Evolutionary conservation across 2,329 filamentous ascomycete species (phyloP), one percentile per base, ranked within the genome.

Genomic region (Stachybotrys elegans): DNA sequence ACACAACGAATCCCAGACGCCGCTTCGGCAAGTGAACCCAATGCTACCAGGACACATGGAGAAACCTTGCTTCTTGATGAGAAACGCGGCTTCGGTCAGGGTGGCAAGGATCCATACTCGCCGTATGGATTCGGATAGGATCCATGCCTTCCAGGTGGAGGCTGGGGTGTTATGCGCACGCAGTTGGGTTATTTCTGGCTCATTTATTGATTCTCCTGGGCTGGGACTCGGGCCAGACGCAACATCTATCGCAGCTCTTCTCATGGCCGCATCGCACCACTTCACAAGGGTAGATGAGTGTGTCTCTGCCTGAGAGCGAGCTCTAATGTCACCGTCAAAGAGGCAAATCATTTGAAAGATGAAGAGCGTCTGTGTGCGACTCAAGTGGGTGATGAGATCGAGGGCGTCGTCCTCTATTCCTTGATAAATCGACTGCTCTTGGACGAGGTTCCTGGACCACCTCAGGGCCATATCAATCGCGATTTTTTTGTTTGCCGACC

Each of bases 81-180:
- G 13, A 36, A 39, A 48, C n/a, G 42, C 46, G n/a, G 46, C 42
- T 16, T 42, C 22, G 38, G 47, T 49, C 12, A 53, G 43, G 39
- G 27, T 37, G 13, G 48, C 45, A 11, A 51, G 39, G 27, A 56
- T 43, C 49, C 48, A 55, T 7, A 52, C 54, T 23, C 55, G 49
- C 19, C 55, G 51, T 25, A 56, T 47, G 23, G 48, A 53, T 52
- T 56, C 53, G 17, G 53, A 48, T 14, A 56, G 32, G 29, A 53
- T 52, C 52, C 53, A 57, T 7, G 46, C 44, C 25, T 51, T 48
- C 55, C 53, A 57, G 6, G 31, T 17, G 2, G 46, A 45, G 25
- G 43, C 23, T 4, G 31, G n/a, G 8, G 40, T 42, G 11, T 39
- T 39, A 25, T 45, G 40, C n/a, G 34, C 23, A n/a, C 22, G 6